Base-by-base conservation (phyloP, 495 filamentous ascomycete species). In the Xylaria grammica region DNA sequence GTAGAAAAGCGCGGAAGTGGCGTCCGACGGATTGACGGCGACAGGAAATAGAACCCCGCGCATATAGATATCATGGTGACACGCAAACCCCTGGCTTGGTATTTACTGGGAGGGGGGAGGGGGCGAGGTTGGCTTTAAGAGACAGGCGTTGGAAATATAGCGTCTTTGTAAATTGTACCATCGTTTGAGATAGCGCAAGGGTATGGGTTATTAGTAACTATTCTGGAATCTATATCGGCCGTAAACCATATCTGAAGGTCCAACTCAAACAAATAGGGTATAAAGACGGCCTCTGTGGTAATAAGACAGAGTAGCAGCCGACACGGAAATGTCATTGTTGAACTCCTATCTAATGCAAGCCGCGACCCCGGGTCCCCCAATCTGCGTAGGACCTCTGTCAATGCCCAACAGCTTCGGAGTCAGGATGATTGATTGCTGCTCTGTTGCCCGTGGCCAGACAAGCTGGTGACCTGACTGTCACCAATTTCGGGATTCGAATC, bases 401-500 rank as follows among this genome's bases (percentile, higher is more conserved):
- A 32, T 30, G 17, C 60, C 36, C 36, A 26, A 10, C 7, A 36
- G 19, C 26, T 26, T 42, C 48, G n/a, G 13, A 10, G 8, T n/a
- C 29, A 6, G n/a, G 38, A 26, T 11, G 22, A 13, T 38, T 44
- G 27, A 45, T 54, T 36, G 26, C 60, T 22, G 20, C 51, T 22
- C 11, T 48, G 27, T 32, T 56, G 42, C 27, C 13, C 27, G 15
- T 49, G 40, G 24, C 42, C 42, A 50, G 46, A 20, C 8, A n/a
- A 42, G 22, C 24, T 24, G 34, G 40, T 51, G 45, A 51, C n/a
- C 27, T 63, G 51, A 17, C 24, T 22, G 30, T 32, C 42, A 3
- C 63, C 67, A 29, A 60, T 29, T 54, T 74, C 72, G 1, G 67
- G 65, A 57, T 72, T 68, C 24, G 66, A 67, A 24, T 38, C 63